Evolutionary conservation across 768 basidiomycete genomes (phyloP).

Genomic region (Candolleomyces eurysporus): DNA sequence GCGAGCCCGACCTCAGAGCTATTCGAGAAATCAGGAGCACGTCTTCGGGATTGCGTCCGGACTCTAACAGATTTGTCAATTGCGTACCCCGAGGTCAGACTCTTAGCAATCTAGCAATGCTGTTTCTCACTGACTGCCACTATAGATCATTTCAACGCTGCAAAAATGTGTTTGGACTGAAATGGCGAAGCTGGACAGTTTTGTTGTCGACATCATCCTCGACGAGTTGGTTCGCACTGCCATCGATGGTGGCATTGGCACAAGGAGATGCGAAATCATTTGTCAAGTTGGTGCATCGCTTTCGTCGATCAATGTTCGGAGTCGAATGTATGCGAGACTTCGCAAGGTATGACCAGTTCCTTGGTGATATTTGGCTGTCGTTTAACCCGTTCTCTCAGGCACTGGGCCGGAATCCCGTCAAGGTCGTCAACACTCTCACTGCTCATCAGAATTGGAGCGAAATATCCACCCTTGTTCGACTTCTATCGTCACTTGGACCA

Average conservation of each 20-base stretch:
- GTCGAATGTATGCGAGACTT: conserved; percentile 72
- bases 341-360: conserved; percentile 56
- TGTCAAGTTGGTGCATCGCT: conserved; percentile 71
- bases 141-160: conserved; percentile 62
- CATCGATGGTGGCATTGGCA: conserved; percentile 79
- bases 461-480: conserved; percentile 74
- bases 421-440: conserved; percentile 52
- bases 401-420: conserved; percentile 62
- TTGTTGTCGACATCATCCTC: conserved; percentile 67
- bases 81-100: conserved; percentile 63
- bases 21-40: conserved; percentile 70
- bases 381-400: conserved; percentile 38
- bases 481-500: conserved; percentile 71
- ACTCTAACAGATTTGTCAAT: conserved; percentile 74
- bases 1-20: conserved; percentile 65
- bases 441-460: conserved; percentile 81
- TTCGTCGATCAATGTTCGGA: conserved; percentile 75
- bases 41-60: conserved; percentile 80
- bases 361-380: background rate
- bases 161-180: conserved; percentile 80
- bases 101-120: background rate
- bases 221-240: conserved; percentile 82
- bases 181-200: conserved; percentile 65
- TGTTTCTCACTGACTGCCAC: conserved; percentile 1
- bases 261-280: conserved; percentile 71